phyloP scores from a whole-genome alignment of 2,329 filamentous ascomycete species.

The Pseudogymnoascus sp. region DNA sequence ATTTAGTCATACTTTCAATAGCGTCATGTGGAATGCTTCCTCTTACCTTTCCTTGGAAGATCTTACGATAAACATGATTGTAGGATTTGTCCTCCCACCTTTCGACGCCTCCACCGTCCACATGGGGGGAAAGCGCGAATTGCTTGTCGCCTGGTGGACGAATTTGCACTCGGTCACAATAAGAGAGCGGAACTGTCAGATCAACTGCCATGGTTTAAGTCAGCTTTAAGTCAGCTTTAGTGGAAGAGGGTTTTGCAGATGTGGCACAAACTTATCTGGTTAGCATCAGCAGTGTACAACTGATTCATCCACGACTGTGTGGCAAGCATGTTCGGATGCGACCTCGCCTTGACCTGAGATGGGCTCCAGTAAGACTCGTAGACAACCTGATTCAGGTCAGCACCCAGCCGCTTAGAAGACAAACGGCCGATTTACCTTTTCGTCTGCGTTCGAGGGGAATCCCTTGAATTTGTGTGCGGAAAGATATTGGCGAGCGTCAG shows the following conservation, averaged over 20 bases:
- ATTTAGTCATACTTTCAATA: slow-evolving; percentile 50
- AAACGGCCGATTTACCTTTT: slow-evolving; percentile 46
- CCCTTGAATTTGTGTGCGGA: background rate
- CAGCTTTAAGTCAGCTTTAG: slow-evolving; percentile 28
- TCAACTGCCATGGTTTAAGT: slow-evolving; percentile 43
- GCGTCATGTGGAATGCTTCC: slow-evolving; percentile 45
- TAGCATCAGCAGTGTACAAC: slow-evolving; percentile 37
- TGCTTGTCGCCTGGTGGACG: slow-evolving; percentile 57
- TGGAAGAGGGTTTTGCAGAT: slow-evolving; percentile 27
- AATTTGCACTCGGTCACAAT: slow-evolving; percentile 62
- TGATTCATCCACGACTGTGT: slow-evolving; percentile 51
- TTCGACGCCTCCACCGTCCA: slow-evolving; percentile 64
- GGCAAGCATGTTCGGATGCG: slow-evolving; percentile 51
- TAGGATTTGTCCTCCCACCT: slow-evolving; percentile 63
- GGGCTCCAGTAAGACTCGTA: slow-evolving; percentile 66
- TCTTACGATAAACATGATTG: slow-evolving; percentile 58
- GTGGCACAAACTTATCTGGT: slow-evolving; percentile 40
- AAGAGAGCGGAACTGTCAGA: slow-evolving; percentile 51
- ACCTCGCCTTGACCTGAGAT: slow-evolving; percentile 54
- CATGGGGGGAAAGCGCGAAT: slow-evolving; percentile 61
- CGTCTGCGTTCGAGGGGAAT: background rate
- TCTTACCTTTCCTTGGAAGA: slow-evolving; percentile 69
- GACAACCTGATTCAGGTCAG: slow-evolving; percentile 58
- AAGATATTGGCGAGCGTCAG: background rate
- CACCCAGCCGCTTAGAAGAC: slow-evolving; percentile 40